These are phyloP conservation scores for Pythium volutum DNA, from an alignment of 352 stramenopile genomes.

Conservation along the genomic window DNA sequence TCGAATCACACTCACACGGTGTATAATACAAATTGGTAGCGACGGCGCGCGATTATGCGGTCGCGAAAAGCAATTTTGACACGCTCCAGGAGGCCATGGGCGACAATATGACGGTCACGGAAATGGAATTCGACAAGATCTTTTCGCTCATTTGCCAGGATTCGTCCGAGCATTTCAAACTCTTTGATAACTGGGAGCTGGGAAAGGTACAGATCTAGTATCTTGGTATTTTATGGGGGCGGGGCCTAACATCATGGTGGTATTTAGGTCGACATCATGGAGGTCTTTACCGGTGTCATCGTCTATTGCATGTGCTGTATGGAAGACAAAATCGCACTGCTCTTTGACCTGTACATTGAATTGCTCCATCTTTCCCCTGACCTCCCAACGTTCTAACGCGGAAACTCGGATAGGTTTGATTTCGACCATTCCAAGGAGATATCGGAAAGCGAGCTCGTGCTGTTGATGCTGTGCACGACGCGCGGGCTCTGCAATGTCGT, in stretches of 20 bases:
- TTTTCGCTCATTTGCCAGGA: conserved; percentile 78
- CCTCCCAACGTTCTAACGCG: too few species aligned
- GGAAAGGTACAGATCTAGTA: conserved; percentile 34
- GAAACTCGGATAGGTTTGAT: conserved; percentile 44
- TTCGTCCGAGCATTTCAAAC: conserved; percentile 56
- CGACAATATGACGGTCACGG: conserved; percentile 75
- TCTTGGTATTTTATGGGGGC: not conserved
- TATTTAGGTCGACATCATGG: conserved; percentile 61
- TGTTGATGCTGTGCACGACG: conserved; percentile 71
- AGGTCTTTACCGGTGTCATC: conserved; percentile 73
- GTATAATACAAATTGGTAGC: conserved; percentile 20
- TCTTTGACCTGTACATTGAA: conserved; percentile 57
- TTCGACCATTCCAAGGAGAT: conserved; percentile 75
- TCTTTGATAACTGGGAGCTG: conserved; percentile 60
- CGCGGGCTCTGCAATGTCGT: conserved; percentile 71
- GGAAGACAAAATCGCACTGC: conserved; percentile 61
- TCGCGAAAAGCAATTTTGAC: conserved; percentile 62
- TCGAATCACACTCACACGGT: not conserved
- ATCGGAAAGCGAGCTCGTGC: conserved; percentile 56
- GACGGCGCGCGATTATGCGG: conserved; percentile 38
- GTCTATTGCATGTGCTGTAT: conserved; percentile 66
- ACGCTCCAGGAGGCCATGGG: conserved; percentile 54
- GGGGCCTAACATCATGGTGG: not conserved
- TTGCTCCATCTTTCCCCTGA: not conserved
- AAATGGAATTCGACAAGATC: conserved; percentile 74